These are phyloP conservation scores for Sindora glabra DNA, from an alignment of 306 rosid genomes.

Conservation along the genomic window DNA sequence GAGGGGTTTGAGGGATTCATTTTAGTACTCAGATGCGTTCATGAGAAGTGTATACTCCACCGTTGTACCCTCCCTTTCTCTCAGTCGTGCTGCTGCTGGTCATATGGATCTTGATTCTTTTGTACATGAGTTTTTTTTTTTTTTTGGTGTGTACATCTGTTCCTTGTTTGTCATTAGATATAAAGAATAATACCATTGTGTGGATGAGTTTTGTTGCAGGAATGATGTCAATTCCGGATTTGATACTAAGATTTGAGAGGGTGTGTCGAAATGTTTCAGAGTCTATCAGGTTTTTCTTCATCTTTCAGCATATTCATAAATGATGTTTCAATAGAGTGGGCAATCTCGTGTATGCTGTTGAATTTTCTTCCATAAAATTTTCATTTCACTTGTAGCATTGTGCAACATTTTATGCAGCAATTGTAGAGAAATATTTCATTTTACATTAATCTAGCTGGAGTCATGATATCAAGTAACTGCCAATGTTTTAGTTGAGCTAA, in stretches of 20 bases:
- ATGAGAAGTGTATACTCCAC: not conserved
- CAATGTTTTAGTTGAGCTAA: too few relatives aligned
- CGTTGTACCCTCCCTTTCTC: not conserved
- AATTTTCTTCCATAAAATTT: too few relatives aligned
- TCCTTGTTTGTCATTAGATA: not conserved
- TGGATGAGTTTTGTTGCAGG: constrained; percentile 37
- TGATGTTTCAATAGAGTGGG: too few relatives aligned
- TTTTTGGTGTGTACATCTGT: not conserved
- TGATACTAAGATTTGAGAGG: constrained; percentile 62
- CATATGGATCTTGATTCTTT: too few relatives aligned
- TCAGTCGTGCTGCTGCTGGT: too few relatives aligned
- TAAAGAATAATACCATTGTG: not conserved
- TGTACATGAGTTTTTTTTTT: not conserved
- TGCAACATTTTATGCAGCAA: too few relatives aligned
- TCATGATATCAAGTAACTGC: too few relatives aligned
- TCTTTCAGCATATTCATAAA: not conserved
- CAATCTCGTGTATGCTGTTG: too few relatives aligned
- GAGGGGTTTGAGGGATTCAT: not conserved
- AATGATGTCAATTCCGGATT: constrained; percentile 70
- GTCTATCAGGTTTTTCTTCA: constrained; percentile 59
- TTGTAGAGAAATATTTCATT: too few relatives aligned
- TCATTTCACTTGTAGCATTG: too few relatives aligned
- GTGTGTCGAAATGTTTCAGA: constrained; percentile 77
- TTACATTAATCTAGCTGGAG: too few relatives aligned
- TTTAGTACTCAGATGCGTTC: too few relatives aligned